Base-by-base conservation (phyloP, 345 rosid genomes). In the Gynandropsis gynandra region DNA sequence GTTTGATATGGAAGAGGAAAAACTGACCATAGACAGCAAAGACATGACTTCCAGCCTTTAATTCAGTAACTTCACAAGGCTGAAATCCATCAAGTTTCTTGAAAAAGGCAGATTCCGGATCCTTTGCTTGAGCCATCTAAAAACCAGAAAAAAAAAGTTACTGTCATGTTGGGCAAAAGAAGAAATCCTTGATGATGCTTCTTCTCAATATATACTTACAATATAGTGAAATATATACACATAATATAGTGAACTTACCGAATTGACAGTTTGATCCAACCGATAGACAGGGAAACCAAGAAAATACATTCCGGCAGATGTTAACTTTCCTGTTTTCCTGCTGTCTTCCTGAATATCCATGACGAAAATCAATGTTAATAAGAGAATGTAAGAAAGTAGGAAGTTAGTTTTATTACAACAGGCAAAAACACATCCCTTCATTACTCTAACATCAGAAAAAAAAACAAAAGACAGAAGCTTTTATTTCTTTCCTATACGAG, bases 281-380 rank as follows among this genome's bases (percentile, higher is more conserved):
- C 82, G 81, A 67, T 93, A 93, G 53, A 88, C 95, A 31, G 99
- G 95, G 53, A 88, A 93, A 49, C 95, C 85, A 42, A 93, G 89
- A 71, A 93, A 93, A 76, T 81, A 88, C 97, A 85, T 81, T 63
- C 99, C 99, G 19, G 99, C 97, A 64, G 94, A 80, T 61, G 92
- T 80, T 61, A 79, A 69, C 63, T 83, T 88, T 21, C 94, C 99
- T 0, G 85, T 80, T 74, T 76, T 93, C 17, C 64, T 56, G 73
- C 99, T 78, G 57, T 93, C 95, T 77, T 88, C 99, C 99, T 93
- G 58, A n/a, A n/a, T 44, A 62, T 9, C 20, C 40, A 49, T 9
- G n/a, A 29, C n/a, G 16, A 35, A 18, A 63, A 2, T 24, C 29
- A 24, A 24, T 24, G 29, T 24, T 24, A 24, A 24, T n/a, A n/a